Percentiles rank a stretch among this genome's conserved stretches.
These are phyloP conservation scores for Penicillium cinerascens DNA, from an alignment of 495 filamentous ascomycete genomes.

Conservation along the genomic window DNA sequence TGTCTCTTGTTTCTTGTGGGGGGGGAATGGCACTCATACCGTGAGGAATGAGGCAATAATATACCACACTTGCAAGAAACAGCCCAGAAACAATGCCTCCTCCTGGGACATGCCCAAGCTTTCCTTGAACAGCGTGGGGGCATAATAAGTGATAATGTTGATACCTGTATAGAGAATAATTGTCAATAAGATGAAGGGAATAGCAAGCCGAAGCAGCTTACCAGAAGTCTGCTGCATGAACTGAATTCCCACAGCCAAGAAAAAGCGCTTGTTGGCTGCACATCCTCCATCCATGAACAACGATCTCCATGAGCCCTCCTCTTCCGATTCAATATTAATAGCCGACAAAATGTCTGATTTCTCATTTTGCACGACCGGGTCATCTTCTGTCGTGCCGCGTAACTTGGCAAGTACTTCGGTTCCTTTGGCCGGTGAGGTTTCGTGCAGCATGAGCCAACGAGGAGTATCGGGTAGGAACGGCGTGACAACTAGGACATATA, in stretches of 20 bases:
- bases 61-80: slow-evolving; percentile 27
- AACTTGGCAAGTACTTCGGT: slow-evolving; percentile 33
- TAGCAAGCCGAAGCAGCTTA: not conserved
- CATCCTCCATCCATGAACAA: slow-evolving; percentile 25
- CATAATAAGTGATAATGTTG: slow-evolving; percentile 32
- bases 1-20: not conserved
- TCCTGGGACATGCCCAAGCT: slow-evolving; percentile 25
- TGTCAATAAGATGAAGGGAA: not conserved
- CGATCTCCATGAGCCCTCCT: slow-evolving; percentile 19
- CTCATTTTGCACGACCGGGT: slow-evolving; percentile 19
- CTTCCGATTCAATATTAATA: slow-evolving; percentile 12
- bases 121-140: slow-evolving; percentile 27
- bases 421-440: slow-evolving; percentile 22
- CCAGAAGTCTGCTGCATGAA: slow-evolving; percentile 40
- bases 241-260: slow-evolving; percentile 30
- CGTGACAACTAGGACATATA: slow-evolving; percentile 23
- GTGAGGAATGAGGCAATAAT: slow-evolving; percentile 31
- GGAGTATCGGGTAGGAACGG: slow-evolving; percentile 32
- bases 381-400: slow-evolving; percentile 30
- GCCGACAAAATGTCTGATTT: slow-evolving; percentile 17
- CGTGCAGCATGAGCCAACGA: slow-evolving; percentile 31
- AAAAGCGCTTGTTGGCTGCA: slow-evolving; percentile 26
- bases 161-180: slow-evolving; percentile 8
- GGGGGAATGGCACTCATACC: slow-evolving; percentile 5
- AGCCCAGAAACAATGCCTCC: slow-evolving; percentile 23